Conservation (phyloP, 2,329 filamentous ascomycete genomes). For the Myriosclerotinia curreyana region DNA sequence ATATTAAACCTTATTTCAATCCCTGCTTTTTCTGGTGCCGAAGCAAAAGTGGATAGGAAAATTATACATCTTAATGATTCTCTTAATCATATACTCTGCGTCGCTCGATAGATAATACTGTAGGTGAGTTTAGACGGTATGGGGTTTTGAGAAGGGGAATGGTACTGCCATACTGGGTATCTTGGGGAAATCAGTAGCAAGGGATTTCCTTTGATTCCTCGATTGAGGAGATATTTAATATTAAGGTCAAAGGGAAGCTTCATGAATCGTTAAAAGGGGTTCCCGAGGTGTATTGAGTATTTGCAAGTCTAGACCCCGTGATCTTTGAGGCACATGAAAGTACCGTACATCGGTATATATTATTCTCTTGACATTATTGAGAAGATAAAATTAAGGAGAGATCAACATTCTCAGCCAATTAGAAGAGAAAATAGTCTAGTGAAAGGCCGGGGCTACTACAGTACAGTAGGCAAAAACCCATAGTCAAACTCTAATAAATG, state of each 20-base stretch:
- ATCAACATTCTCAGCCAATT: not conserved
- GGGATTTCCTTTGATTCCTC: not conserved
- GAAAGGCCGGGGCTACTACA: no score
- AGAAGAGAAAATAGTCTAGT: no score
- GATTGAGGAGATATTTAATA: not conserved
- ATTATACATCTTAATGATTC: no score
- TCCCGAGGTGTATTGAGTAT: not conserved
- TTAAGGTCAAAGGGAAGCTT: not conserved
- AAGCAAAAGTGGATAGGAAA: no score
- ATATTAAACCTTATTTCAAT: no score
- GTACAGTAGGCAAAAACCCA: not conserved
- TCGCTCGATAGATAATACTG: no score
- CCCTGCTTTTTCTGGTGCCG: no score
- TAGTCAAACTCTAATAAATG: conserved; percentile 11
- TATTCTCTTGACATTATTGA: not conserved
- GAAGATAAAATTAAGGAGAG: not conserved
- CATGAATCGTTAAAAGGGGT: not conserved
- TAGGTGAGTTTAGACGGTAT: not conserved
- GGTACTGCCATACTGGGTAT: not conserved
- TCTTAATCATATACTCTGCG: no score
- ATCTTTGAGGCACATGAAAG: no score
- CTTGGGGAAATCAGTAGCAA: not conserved
- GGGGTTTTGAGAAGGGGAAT: not conserved
- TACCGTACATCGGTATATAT: no score
- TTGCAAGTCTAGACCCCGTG: no score